Percentiles rank a stretch among this genome's conserved stretches.
phyloP scores from a whole-genome alignment of 148 eudicot species.

The Chenopodium berlandieri region DNA sequence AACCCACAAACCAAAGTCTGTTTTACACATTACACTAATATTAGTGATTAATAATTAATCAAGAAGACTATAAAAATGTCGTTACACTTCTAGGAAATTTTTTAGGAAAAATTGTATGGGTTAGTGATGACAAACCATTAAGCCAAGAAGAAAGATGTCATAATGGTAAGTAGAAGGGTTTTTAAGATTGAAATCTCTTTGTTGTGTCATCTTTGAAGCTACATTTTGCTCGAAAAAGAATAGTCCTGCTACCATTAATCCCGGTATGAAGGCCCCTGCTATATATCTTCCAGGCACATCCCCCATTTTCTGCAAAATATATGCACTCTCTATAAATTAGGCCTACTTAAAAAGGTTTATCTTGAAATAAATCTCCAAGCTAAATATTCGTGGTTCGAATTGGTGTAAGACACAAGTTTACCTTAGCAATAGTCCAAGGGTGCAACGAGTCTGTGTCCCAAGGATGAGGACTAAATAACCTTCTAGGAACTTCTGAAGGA shows the following conservation, averaged over 20 bases:
- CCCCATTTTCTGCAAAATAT: slow-evolving; percentile 29
- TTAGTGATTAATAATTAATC: no score
- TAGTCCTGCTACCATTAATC: slow-evolving; percentile 31
- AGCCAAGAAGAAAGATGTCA: slow-evolving; percentile 33
- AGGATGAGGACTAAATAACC: slow-evolving; percentile 68
- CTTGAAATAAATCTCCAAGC: no score
- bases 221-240: slow-evolving; percentile 41
- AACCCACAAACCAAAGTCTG: slow-evolving; percentile 40
- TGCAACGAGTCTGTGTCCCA: slow-evolving; percentile 57
- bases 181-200: slow-evolving; percentile 35
- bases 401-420: not conserved
- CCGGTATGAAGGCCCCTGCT: slow-evolving; percentile 35
- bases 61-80: no score
- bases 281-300: slow-evolving; percentile 29
- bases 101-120: not conserved
- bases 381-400: no score
- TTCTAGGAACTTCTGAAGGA: slow-evolving; percentile 75
- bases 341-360: no score
- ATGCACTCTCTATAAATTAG: no score
- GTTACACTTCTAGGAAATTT: no score
- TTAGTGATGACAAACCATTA: slow-evolving; percentile 24
- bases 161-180: slow-evolving; percentile 40
- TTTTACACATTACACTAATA: not conserved
- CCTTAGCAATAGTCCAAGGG: slow-evolving; percentile 79
- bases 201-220: slow-evolving; percentile 37